A percentile compares a stretch with the other conserved stretches of the same genome.
These are phyloP conservation scores for Macadamia tetraphylla DNA, from an alignment of 164 flowering plant genomes.

Conservation along the genomic window DNA sequence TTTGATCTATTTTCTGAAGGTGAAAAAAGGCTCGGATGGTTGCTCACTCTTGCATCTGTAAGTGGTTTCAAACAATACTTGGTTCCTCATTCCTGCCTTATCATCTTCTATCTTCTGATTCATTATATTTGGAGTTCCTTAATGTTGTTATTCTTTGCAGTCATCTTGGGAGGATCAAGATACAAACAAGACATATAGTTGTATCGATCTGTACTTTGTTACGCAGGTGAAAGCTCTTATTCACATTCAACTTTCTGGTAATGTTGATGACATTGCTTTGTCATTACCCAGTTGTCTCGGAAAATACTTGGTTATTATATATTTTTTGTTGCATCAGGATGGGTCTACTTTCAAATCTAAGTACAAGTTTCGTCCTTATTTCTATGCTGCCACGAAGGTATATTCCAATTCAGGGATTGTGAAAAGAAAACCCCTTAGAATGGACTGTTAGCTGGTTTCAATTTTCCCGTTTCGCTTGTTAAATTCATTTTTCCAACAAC, in stretches of 20 bases:
- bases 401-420: no score
- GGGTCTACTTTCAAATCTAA: slow-evolving; percentile 64
- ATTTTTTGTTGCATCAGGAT: slow-evolving; percentile 33
- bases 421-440: no score
- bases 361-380: slow-evolving; percentile 71
- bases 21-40: slow-evolving; percentile 89
- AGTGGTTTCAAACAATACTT: slow-evolving; percentile 11
- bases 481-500: neutral
- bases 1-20: slow-evolving; percentile 87
- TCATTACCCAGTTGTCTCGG: neutral
- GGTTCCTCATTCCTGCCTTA: no score
- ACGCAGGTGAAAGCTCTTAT: slow-evolving; percentile 55
- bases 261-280: neutral
- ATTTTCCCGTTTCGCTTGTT: no score
- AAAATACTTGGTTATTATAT: neutral
- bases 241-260: neutral
- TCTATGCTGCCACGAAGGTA: slow-evolving; percentile 64
- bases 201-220: slow-evolving; percentile 90
- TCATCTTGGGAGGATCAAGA: slow-evolving; percentile 87
- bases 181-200: slow-evolving; percentile 54
- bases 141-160: slow-evolving; percentile 28
- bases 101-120: no score
- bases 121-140: neutral
- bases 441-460: no score
- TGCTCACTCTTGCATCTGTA: slow-evolving; percentile 82